Evolutionary conservation across 495 filamentous ascomycete species (phyloP), one percentile per base, ranked within the genome.

Genomic region (Aspergillus ellipticus): DNA sequence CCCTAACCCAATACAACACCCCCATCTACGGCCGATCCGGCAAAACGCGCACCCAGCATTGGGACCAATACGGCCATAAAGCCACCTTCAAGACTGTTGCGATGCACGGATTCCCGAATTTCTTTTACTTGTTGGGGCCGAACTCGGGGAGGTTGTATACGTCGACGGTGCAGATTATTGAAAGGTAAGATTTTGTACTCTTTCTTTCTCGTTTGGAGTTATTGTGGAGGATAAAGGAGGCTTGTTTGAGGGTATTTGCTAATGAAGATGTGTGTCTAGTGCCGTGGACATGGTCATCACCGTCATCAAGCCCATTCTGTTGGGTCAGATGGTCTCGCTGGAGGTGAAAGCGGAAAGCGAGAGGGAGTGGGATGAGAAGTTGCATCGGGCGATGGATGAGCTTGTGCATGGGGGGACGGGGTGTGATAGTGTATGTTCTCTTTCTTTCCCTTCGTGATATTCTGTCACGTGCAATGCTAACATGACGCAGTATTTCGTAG

Each of bases 91-190:
- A 66, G 24, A 49, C 60, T 0, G 53, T 65, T 11, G 66, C 63
- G 1, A 68, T 66, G 60, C 50, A 49, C n/a, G 63, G 54, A 24
- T 68, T 68, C 33, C 66, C 66, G 9, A 66, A 68, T 47, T 64
- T 68, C 52, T 68, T 68, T 33, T 63, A 63, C 45, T 28, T 68
- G 6, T 41, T 65, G 15, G 65, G 65, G 0, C 66, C 66, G 4
- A 68, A 68, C 47, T 67, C 65, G 0, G 65, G 65, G 3, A 50
- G 58, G 19, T 43, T 59, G 4, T 58, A 67, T 51, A 67, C 58
- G 2, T 66, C 59, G 6, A 33, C 39, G 37, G 46, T 60, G 5
- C 52, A 84, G 77, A 75, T 74, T 15, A 71, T 81, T 48, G 72
- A 82, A n/a, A 66, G 66, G 55, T 89, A 78, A 51, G 53, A 33